phyloP scores from a whole-genome alignment of 73 alveolate species.

The Blepharisma stoltei region DNA sequence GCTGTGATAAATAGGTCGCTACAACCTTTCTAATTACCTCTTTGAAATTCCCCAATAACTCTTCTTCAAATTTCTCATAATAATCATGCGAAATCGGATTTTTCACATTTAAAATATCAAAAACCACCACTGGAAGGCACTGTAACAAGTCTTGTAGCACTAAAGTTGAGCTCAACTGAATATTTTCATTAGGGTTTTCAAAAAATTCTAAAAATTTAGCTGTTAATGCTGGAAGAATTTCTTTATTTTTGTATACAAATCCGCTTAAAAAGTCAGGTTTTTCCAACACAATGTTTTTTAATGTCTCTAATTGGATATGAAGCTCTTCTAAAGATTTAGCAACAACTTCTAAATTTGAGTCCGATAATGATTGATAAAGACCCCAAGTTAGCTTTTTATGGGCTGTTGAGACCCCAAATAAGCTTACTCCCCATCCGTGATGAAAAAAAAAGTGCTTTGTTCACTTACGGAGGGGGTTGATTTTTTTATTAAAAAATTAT shows the following conservation, averaged over 20 bases:
- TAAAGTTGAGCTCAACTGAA: not conserved
- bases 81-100: not conserved
- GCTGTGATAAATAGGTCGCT: not conserved
- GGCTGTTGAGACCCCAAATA: not conserved
- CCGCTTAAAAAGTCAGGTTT: not conserved
- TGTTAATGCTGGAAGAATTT: not conserved
- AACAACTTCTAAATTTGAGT: not conserved
- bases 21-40: not conserved
- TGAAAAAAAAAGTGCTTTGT: not conserved
- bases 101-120: not conserved
- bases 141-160: not conserved
- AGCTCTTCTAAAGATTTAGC: conserved; percentile 13
- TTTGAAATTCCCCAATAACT: conserved; percentile 11
- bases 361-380: not conserved
- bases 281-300: not conserved
- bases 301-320: not conserved
- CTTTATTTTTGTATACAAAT: not conserved
- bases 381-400: not conserved
- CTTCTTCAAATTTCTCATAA: conserved; percentile 5
- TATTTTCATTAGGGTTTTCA: not conserved
- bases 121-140: not conserved
- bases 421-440: not conserved
- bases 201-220: not conserved
- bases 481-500: too few species aligned
- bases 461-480: too few species aligned